Evolutionary conservation across 2,329 filamentous ascomycete genomes (phyloP), one percentile per base, ranked within the genome.

Genomic region (Stromatinia cepivora): DNA sequence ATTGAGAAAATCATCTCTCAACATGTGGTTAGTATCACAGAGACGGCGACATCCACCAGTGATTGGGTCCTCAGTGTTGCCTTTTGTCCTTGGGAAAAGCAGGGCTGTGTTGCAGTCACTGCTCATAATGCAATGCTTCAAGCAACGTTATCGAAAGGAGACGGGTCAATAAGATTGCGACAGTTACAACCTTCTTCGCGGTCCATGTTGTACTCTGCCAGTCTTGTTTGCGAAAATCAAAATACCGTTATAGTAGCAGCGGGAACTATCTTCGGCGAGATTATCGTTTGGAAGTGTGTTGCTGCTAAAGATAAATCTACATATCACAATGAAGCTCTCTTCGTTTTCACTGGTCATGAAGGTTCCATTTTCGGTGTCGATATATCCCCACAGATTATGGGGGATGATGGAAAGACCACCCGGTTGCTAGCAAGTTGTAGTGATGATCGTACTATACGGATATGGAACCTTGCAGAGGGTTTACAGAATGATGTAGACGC

Each of bases 211-310:
- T 99, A 97, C 79, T 92, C 93, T 22, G 94, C 93, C 7, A 87
- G 92, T 76, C 79, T 97, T 25, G 81, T 84, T 52, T 92, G 90
- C 85, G 80, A 88, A 10, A 84, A 84, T 9, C 67, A 79, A 8
- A 82, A 83, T 57, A 82, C 83, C 65, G 82, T 97, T 58, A 84
- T 97, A 28, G 86, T 97, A 64, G 92, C 93, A 9, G 92, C 92
- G 4, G 95, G 95, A 1, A 98, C 95, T 0, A 93, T 94, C 1
- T 98, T 98, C 80, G 95, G 95, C 4, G 94, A 98, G 79, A 91
- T 99, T 9, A 84, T 97, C 50, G 86, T 97, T 22, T 98, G 95
- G 95, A 92, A 89, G 73, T 93, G 88, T 74, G 80, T 81, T 59
- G 74, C 84, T n/a, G 72, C 73, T 3, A 39, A 69, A 42, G 59